Evolutionary conservation across 2,329 filamentous ascomycete genomes (phyloP).

Genomic region (Phoma herbarum): DNA sequence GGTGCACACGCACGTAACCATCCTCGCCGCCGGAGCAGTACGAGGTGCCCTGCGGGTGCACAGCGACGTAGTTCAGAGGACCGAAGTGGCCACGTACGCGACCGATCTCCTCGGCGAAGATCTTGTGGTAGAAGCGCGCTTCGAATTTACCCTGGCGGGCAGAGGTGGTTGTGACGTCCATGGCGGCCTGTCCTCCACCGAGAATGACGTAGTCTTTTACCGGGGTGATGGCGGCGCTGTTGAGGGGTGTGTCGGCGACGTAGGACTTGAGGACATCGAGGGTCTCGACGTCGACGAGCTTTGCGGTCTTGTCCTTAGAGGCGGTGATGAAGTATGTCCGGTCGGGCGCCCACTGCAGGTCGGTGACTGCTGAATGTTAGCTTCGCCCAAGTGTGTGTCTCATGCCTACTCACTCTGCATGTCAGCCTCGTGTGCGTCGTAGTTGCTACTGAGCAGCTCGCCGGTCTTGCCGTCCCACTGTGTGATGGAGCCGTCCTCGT

Average conservation of each 20-base stretch:
- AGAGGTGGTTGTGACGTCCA: conserved; percentile 96
- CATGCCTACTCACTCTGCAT: conserved; percentile 68
- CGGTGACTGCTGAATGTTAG: conserved; percentile 81
- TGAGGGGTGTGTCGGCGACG: conserved; percentile 89
- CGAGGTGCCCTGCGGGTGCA: conserved; percentile 87
- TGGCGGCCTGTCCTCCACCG: conserved; percentile 96
- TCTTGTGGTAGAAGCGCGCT: conserved; percentile 99
- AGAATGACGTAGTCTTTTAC: conserved; percentile 99
- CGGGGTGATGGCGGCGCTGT: conserved; percentile 91
- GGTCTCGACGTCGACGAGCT: conserved; percentile 86
- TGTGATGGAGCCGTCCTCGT: conserved; percentile 94
- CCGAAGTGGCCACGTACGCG: conserved; percentile 97
- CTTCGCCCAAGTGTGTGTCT: conserved; percentile 47
- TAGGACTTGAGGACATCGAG: conserved; percentile 95
- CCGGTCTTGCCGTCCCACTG: conserved; percentile 92
- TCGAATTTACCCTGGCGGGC: conserved; percentile 98
- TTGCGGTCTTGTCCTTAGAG: conserved; percentile 96
- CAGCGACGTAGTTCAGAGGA: conserved; percentile 93
- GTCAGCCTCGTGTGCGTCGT: conserved; percentile 87
- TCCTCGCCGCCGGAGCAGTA: conserved; percentile 98
- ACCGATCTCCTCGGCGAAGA: conserved; percentile 98
- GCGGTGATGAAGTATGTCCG: conserved; percentile 98
- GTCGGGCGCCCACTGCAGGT: conserved; percentile 94
- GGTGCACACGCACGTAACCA: conserved; percentile 96
- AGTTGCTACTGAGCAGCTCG: conserved; percentile 79